These are phyloP conservation scores for Globisporangium perplexum DNA, from an alignment of 352 stramenopile species.

Conservation along the genomic window DNA sequence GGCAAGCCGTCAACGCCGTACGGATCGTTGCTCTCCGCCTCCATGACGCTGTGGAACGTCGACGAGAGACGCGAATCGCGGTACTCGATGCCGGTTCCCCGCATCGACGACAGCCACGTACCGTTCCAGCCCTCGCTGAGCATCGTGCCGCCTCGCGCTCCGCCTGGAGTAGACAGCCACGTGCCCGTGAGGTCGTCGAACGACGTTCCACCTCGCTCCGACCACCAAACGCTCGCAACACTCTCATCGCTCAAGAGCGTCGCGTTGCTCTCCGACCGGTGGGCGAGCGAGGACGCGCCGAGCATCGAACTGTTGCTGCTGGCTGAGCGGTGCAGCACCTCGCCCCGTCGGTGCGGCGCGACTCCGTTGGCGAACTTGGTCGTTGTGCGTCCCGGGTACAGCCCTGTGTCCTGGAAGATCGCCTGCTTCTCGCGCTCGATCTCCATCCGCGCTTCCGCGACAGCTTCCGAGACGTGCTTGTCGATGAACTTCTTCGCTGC, in stretches of 20 bases:
- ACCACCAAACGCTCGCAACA: constrained; percentile 35
- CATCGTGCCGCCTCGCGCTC: constrained; percentile 23
- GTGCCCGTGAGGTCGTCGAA: constrained; percentile 34
- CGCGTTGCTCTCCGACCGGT: constrained; percentile 25
- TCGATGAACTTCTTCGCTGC: constrained; percentile 67
- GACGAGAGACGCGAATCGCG: constrained; percentile 29
- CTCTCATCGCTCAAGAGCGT: constrained; percentile 34
- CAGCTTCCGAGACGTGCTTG: constrained; percentile 62
- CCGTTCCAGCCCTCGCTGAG: constrained; percentile 24
- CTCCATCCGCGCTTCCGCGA: constrained; percentile 47
- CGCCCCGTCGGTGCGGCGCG: constrained; percentile 2
- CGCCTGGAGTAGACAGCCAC: constrained; percentile 27
- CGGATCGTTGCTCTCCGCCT: constrained; percentile 20
- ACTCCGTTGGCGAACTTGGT: neutral
- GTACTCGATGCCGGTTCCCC: constrained; percentile 22
- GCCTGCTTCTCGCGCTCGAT: constrained; percentile 69
- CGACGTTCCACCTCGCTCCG: constrained; percentile 27
- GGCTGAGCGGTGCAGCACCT: constrained; percentile 7
- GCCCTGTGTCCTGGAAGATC: constrained; percentile 58
- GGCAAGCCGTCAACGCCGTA: constrained; percentile 8
- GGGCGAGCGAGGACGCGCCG: constrained; percentile 6
- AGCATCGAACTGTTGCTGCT: constrained; percentile 22
- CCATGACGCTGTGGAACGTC: constrained; percentile 23
- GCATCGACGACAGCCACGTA: constrained; percentile 27
- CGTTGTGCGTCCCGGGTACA: constrained; percentile 34